phyloP scores from a whole-genome alignment of 2,329 filamentous ascomycete genomes.

The Domatiomyces globalis region DNA sequence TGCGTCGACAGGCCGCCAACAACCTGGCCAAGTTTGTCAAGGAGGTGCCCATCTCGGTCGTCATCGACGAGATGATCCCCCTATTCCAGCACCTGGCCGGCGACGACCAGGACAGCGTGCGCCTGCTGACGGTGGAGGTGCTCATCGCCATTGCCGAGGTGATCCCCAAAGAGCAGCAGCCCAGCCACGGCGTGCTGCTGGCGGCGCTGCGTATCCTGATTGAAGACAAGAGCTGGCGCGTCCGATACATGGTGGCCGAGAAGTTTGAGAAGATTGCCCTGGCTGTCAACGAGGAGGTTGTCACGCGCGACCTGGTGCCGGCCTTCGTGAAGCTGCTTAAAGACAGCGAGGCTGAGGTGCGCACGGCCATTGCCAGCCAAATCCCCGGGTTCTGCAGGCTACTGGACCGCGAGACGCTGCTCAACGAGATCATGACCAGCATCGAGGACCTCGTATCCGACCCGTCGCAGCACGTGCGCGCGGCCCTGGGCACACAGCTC shows the following conservation, averaged over 20 bases:
- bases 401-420: conserved; percentile 71
- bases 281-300: conserved; percentile 92
- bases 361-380: conserved; percentile 91
- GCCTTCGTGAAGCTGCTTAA: conserved; percentile 96
- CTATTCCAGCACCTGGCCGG: conserved; percentile 92
- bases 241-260: conserved; percentile 98
- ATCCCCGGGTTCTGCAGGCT: conserved; percentile 93
- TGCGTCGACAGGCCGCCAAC: conserved; percentile 88
- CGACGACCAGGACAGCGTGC: conserved; percentile 95
- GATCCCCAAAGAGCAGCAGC: conserved; percentile 94
- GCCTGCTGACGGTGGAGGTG: conserved; percentile 88
- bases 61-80: conserved; percentile 98
- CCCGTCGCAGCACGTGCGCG: conserved; percentile 89
- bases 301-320: conserved; percentile 83
- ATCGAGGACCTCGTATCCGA: conserved; percentile 94
- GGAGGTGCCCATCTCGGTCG: conserved; percentile 79
- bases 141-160: conserved; percentile 93
- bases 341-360: conserved; percentile 93
- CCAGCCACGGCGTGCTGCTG: conserved; percentile 83
- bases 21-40: conserved; percentile 96
- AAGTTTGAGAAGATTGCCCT: conserved; percentile 99
- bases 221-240: conserved; percentile 98
- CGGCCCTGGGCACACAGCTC: conserved; percentile 89
- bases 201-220: conserved; percentile 84
- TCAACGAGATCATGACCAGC: conserved; percentile 92